Conservation (phyloP, 1,284 basidiomycete genomes). For the Heliocybe sulcata region DNA sequence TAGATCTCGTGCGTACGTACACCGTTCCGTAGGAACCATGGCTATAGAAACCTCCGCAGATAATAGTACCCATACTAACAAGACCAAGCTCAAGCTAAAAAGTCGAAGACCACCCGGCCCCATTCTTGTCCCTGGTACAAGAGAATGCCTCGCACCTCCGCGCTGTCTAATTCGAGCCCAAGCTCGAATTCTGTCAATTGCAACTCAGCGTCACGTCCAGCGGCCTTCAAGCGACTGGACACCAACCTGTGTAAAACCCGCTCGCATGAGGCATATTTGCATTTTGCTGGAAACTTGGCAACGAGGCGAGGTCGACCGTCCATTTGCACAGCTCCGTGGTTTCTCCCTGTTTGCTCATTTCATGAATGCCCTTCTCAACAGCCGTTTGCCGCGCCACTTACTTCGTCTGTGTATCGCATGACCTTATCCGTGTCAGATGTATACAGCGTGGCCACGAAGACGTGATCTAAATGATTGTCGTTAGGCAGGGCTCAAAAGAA, state of each 20-base stretch:
- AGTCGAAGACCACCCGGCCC: constrained; percentile 51
- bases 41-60: not conserved
- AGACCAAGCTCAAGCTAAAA: constrained; percentile 19
- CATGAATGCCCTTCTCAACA: constrained; percentile 6
- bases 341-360: constrained; percentile 38
- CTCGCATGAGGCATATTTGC: constrained; percentile 40
- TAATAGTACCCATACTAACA: not conserved
- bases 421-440: constrained; percentile 65
- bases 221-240: not conserved
- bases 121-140: constrained; percentile 68
- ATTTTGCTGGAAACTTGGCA: constrained; percentile 71
- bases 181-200: constrained; percentile 62
- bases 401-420: constrained; percentile 78
- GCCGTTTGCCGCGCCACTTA: constrained; percentile 18
- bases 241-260: constrained; percentile 73
- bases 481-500: constrained; percentile 3
- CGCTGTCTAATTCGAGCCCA: constrained; percentile 73
- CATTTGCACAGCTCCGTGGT: constrained; percentile 75
- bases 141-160: constrained; percentile 73
- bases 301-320: constrained; percentile 71
- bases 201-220: not conserved
- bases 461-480: constrained; percentile 42
- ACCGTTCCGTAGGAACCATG: not conserved
- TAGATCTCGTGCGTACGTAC: not conserved
- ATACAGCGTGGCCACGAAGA: constrained; percentile 72